These are phyloP conservation scores for Boletus smithii DNA, from an alignment of 1,284 basidiomycete species.

Conservation along the genomic window DNA sequence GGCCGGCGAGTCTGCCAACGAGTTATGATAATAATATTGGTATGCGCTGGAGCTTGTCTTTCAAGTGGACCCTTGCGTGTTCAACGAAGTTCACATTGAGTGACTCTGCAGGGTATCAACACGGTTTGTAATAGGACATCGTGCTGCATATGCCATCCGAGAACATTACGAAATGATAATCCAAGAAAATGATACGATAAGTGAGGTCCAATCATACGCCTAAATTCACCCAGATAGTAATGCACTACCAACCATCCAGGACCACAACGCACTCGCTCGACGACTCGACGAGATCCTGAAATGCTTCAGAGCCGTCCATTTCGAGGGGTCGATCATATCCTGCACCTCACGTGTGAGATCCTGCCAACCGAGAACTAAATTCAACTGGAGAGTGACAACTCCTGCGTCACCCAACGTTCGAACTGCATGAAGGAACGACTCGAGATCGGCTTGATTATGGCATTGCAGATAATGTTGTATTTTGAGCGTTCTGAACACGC, in stretches of 20 bases:
- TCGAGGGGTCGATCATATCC: slow-evolving; percentile 24
- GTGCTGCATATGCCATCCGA: too few relatives aligned
- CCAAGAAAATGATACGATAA: too few relatives aligned
- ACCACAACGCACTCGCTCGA: slow-evolving; percentile 12
- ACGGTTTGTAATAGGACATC: too few relatives aligned
- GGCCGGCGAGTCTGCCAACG: too few relatives aligned
- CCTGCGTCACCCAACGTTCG: slow-evolving; percentile 18
- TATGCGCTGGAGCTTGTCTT: too few relatives aligned
- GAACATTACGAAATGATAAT: too few relatives aligned
- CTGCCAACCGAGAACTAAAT: slow-evolving; percentile 20
- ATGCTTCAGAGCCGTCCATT: slow-evolving; percentile 16
- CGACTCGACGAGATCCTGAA: slow-evolving; percentile 17
- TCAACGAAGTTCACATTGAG: too few relatives aligned
- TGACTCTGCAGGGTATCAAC: too few relatives aligned
- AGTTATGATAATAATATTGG: too few relatives aligned
- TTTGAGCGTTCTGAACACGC: slow-evolving; percentile 23
- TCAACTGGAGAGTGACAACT: slow-evolving; percentile 15
- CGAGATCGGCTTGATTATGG: slow-evolving; percentile 14
- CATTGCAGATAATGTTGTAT: slow-evolving; percentile 22
- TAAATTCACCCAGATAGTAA: slow-evolving; percentile 6
- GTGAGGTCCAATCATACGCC: neutral
- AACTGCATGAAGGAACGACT: slow-evolving; percentile 19
- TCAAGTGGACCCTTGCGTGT: too few relatives aligned
- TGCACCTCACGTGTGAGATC: slow-evolving; percentile 20
- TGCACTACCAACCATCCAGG: slow-evolving; percentile 14